Conservation (phyloP, 2,329 filamentous ascomycete species). For the Cladobotryum mycophilum region DNA sequence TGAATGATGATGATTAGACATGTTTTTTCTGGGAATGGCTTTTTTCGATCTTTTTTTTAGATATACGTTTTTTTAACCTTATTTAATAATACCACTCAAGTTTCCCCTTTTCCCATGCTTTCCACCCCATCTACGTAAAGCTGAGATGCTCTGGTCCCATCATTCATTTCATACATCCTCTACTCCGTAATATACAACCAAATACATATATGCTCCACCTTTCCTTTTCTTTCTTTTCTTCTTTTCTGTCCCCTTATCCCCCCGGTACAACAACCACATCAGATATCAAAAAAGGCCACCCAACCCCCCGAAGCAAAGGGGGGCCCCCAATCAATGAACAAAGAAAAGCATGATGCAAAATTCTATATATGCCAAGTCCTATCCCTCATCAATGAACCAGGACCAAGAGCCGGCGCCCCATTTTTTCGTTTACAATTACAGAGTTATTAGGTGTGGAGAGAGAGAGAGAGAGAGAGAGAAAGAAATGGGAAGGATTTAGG, state of each 20-base stretch:
- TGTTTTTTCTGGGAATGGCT: no score
- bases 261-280: background rate
- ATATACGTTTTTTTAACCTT: no score
- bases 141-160: conserved; percentile 4
- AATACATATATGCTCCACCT: conserved; percentile 8
- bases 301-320: background rate
- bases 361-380: conserved; percentile 11
- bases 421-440: conserved; percentile 10
- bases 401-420: conserved; percentile 1
- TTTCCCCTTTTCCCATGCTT: no score
- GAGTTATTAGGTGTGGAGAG: conserved; percentile 10
- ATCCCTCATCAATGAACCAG: background rate
- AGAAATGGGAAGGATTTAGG: no score
- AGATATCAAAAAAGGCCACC: conserved; percentile 1
- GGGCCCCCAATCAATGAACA: no score
- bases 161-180: conserved; percentile 13
- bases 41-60: no score
- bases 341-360: conserved; percentile 2
- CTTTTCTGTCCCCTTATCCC: background rate
- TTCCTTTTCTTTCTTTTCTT: background rate
- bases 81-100: no score
- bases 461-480: background rate
- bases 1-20: no score
- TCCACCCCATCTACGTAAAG: background rate
- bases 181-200: conserved; percentile 13